Evolutionary conservation across 2,329 filamentous ascomycete species (phyloP).

Genomic region (Colletotrichum tanaceti): DNA sequence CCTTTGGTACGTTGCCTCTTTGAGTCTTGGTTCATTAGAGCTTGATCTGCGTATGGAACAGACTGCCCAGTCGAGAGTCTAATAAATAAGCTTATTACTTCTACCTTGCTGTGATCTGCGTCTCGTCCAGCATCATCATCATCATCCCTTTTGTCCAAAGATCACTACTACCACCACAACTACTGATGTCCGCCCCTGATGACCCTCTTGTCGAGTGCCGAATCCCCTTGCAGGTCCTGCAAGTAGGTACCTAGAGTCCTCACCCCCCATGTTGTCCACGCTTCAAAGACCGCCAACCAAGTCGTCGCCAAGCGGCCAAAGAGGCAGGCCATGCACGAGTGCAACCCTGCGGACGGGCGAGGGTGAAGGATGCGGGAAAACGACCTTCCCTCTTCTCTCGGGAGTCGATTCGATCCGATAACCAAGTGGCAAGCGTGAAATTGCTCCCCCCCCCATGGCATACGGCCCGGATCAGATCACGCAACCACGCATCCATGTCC

Average conservation of each 20-base stretch:
- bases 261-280: not conserved
- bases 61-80: not conserved
- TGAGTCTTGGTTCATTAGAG: not conserved
- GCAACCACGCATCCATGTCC: slow-evolving; percentile 18
- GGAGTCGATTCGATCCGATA: slow-evolving; percentile 11
- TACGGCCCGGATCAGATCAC: slow-evolving; percentile 15
- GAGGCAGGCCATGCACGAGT: slow-evolving; percentile 18
- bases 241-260: no score
- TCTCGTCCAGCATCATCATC: not conserved
- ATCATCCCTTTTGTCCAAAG: no score
- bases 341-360: slow-evolving; percentile 19
- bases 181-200: no score
- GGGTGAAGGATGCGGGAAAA: slow-evolving; percentile 14
- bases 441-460: slow-evolving; percentile 4
- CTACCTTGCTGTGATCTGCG: no score
- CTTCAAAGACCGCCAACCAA: not conserved
- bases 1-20: not conserved
- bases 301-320: slow-evolving; percentile 35
- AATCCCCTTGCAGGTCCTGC: no score
- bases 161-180: no score
- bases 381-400: slow-evolving; percentile 36
- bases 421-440: not conserved
- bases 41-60: not conserved
- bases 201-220: slow-evolving; percentile 3
- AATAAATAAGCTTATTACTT: slow-evolving; percentile 33